Evolutionary conservation across 306 rosid species (phyloP).

Genomic region (Prunus fruticosa): DNA sequence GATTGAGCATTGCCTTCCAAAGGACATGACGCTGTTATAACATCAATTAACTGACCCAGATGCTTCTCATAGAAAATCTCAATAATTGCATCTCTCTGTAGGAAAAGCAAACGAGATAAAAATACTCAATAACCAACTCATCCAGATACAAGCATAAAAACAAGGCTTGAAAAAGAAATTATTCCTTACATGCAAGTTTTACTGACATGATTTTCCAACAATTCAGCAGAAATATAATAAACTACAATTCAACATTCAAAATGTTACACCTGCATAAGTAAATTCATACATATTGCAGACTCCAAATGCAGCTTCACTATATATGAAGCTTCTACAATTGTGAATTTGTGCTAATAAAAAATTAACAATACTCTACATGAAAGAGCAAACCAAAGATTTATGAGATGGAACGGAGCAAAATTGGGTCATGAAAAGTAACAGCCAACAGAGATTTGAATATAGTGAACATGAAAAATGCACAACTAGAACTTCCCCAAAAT

Average conservation of each 20-base stretch:
- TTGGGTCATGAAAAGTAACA: neutral
- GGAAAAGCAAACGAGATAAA: conserved; percentile 27
- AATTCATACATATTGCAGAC: conserved; percentile 32
- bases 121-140: conserved; percentile 23
- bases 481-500: neutral
- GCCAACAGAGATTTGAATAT: neutral
- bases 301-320: conserved; percentile 19
- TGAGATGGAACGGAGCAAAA: neutral
- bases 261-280: conserved; percentile 44
- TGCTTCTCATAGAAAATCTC: conserved; percentile 94
- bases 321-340: neutral
- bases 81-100: conserved; percentile 79
- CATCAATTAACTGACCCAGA: conserved; percentile 75
- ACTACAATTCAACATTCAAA: conserved; percentile 52
- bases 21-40: conserved; percentile 70
- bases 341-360: neutral
- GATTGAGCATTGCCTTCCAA: conserved; percentile 45
- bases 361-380: neutral
- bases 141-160: conserved; percentile 20
- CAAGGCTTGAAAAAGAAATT: conserved; percentile 14
- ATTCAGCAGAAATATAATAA: conserved; percentile 56
- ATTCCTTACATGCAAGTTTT: conserved; percentile 44
- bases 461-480: no score
- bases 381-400: neutral
- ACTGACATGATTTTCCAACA: conserved; percentile 51